Conservation (phyloP, 371 early-diverging fungal genomes). For the Rhizopus arrhizus region DNA sequence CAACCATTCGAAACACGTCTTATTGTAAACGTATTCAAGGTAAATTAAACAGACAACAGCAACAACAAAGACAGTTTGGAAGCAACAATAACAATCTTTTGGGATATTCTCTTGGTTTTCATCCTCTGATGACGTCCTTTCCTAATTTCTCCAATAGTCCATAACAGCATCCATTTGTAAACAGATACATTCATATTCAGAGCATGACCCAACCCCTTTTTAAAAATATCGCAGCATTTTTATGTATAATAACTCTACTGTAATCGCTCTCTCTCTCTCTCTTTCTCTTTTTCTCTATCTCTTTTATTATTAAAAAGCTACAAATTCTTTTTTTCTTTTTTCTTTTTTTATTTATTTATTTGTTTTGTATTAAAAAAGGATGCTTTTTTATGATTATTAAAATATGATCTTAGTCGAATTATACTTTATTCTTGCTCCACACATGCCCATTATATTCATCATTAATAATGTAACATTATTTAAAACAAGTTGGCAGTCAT, state of each 20-base stretch:
- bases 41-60: slow-evolving; percentile 72
- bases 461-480: too few relatives aligned
- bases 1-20: slow-evolving; percentile 80
- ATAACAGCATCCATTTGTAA: not conserved
- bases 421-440: too few relatives aligned
- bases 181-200: not conserved
- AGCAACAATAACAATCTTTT: not conserved
- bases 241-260: not conserved
- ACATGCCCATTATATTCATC: too few relatives aligned
- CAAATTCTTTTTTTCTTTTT: not conserved
- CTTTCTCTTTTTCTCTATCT: too few relatives aligned
- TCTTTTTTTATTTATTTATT: too few relatives aligned
- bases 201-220: not conserved
- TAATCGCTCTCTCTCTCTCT: too few relatives aligned
- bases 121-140: slow-evolving; percentile 2
- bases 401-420: too few relatives aligned
- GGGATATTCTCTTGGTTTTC: slow-evolving; percentile 7
- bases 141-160: not conserved
- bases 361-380: too few relatives aligned
- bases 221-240: too few relatives aligned
- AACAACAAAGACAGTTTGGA: slow-evolving; percentile 9
- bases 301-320: too few relatives aligned
- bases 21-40: slow-evolving; percentile 87
- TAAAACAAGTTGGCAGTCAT: too few relatives aligned
- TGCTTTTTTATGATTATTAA: too few relatives aligned